Base-by-base conservation (phyloP, 176 grass and related monocot genomes). In the Ananas comosus region DNA sequence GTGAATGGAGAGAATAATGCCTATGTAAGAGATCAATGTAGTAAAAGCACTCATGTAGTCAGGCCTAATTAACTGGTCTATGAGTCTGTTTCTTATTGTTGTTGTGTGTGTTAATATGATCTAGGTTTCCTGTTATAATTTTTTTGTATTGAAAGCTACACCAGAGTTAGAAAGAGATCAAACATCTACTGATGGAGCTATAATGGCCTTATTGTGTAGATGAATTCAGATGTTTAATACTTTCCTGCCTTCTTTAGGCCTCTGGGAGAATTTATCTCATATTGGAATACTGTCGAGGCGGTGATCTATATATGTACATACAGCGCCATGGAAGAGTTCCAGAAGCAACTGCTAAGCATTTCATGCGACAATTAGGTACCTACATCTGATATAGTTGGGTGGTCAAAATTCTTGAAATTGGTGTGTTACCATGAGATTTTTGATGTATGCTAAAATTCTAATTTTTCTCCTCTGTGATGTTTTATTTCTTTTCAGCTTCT, bases 251-350 rank as follows among this genome's bases (percentile, higher is more conserved):
- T 10, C 42, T 79, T 78, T 69, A 96, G 89, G 86, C 79, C 63
- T 54, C 75, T 57, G 82, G 82, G 48, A 97, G 73, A 49, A 93
- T 99, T 77, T 99, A 85, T 80, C 86, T 93, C 51, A 87, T 99
- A 76, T 66, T 99, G 77, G 94, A 99, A 69, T 99, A 85, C 71
- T 99, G 94, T 70, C 87, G 68, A 76, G 89, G 86, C 71, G 94
- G 94, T 27, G 94, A 99, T 69, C 64, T 99, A 4, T 81, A 83
- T 53, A 51, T 79, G 2, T 93, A 93, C 75, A 80, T 99, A 68
- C 82, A 74, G 57, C 74, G 71, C 11, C 89, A 77, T 69, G 77
- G 72, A 63, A 80, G 90, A 76, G 80, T 99, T 67, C 71, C 89
- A 17, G 94, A 93, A 86, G 24, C 48, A 66, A 91, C 81, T 75